Conservation (phyloP, 345 rosid genomes). For the Bruguiera sexangula region DNA sequence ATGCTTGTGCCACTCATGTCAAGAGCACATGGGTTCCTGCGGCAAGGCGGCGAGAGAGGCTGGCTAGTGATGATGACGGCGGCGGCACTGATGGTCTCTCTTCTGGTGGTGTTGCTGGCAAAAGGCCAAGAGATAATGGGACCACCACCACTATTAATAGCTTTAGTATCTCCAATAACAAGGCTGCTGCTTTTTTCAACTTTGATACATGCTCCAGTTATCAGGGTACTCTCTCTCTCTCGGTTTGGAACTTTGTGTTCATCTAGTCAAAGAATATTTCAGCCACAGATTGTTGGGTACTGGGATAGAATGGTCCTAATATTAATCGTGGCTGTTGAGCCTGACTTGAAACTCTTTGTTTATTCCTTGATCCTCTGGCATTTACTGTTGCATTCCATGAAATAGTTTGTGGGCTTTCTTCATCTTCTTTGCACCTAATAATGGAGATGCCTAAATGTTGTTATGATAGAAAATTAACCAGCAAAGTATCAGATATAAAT, state of each 20-base stretch:
- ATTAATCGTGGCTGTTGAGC: no score
- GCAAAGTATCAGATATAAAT: no score
- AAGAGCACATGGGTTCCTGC: conserved; percentile 89
- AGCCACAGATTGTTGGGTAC: no score
- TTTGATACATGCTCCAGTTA: conserved; percentile 38
- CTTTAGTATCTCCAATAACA: conserved; percentile 32
- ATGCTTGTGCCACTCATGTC: conserved; percentile 67
- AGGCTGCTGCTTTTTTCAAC: conserved; percentile 35
- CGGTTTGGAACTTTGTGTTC: background rate
- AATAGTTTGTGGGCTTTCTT: no score
- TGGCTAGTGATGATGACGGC: conserved; percentile 15
- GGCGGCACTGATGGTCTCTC: conserved; percentile 45
- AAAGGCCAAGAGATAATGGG: conserved; percentile 42
- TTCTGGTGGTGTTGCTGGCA: conserved; percentile 35
- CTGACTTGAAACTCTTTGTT: no score
- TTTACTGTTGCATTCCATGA: no score
- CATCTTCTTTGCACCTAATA: no score
- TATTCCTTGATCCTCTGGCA: no score
- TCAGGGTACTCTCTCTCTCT: conserved; percentile 41
- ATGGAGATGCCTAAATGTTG: no score
- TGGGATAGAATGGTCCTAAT: no score
- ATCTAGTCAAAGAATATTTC: background rate
- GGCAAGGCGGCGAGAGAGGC: conserved; percentile 39
- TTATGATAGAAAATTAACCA: no score
- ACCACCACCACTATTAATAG: conserved; percentile 14